Percentiles rank a stretch among this genome's conserved stretches.
These are phyloP conservation scores for Trametes polyzona DNA, from an alignment of 1,284 basidiomycete genomes.

Conservation along the genomic window DNA sequence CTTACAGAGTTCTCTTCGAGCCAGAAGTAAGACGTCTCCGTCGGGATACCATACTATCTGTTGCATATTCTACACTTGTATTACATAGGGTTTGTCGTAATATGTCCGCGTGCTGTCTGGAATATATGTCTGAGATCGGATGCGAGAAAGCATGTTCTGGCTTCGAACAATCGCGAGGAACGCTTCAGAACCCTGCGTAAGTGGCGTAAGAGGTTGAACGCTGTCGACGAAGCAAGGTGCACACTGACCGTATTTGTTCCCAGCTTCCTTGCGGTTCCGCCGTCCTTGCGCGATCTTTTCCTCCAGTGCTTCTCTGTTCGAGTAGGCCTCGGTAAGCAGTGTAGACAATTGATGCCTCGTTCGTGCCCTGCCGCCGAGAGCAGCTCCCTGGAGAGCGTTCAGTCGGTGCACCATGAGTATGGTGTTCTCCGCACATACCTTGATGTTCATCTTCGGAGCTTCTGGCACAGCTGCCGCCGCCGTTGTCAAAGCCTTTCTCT, in stretches of 20 bases:
- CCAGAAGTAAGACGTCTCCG: conserved; percentile 25
- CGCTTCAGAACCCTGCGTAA: conserved; percentile 12
- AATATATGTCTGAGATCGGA: conserved; percentile 3
- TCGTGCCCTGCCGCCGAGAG: conserved; percentile 67
- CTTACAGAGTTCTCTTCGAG: conserved; percentile 36
- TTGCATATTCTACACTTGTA: conserved; percentile 26
- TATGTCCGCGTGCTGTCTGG: conserved; percentile 19
- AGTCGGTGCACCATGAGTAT: background rate
- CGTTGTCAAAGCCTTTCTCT: conserved; percentile 70
- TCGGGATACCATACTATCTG: conserved; percentile 10
- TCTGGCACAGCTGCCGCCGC: conserved; percentile 54
- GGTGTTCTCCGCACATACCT: conserved; percentile 44
- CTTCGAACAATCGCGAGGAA: conserved; percentile 2
- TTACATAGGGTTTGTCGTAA: conserved; percentile 23
- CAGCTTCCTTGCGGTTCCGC: conserved; percentile 82
- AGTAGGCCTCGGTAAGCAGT: conserved; percentile 75
- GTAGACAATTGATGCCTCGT: conserved; percentile 78
- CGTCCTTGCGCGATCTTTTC: conserved; percentile 79
- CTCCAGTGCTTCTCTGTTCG: conserved; percentile 77
- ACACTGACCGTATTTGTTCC: conserved; percentile 79
- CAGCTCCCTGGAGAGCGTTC: conserved; percentile 56
- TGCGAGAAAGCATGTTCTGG: background rate
- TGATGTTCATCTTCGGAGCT: conserved; percentile 76
- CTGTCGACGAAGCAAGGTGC: background rate
- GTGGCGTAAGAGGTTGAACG: background rate